Evolutionary conservation across 768 basidiomycete genomes (phyloP).

Genomic region (Psilocybe cyanescens): DNA sequence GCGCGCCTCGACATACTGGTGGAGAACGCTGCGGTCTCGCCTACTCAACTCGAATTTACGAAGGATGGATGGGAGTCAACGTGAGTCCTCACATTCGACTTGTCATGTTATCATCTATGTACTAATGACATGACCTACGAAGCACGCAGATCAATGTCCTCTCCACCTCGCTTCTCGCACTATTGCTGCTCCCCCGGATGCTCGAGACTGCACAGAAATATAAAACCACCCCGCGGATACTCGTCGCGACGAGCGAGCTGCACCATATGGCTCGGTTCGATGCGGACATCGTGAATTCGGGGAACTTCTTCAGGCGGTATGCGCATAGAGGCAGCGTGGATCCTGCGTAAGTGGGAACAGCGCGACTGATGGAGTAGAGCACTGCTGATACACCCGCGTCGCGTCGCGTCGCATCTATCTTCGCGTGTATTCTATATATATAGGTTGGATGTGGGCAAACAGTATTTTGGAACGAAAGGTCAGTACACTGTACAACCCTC

Average conservation of each 20-base stretch:
- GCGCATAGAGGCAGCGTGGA: conserved; percentile 34
- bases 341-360: conserved; percentile 17
- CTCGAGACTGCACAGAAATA: conserved; percentile 36
- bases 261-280: conserved; percentile 37
- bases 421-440: background rate
- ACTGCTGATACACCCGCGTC: too few relatives aligned
- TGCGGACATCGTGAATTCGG: conserved; percentile 24
- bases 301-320: conserved; percentile 34
- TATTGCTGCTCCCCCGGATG: conserved; percentile 48
- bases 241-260: conserved; percentile 47
- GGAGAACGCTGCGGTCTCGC: conserved; percentile 18
- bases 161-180: conserved; percentile 39
- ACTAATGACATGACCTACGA: too few relatives aligned
- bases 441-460: background rate
- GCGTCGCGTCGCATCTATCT: background rate
- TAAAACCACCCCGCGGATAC: conserved; percentile 36
- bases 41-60: conserved; percentile 21
- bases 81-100: conserved; percentile 25
- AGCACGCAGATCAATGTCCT: conserved; percentile 56
- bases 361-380: too few relatives aligned
- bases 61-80: conserved; percentile 42
- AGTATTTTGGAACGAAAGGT: conserved; percentile 10
- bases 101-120: too few relatives aligned
- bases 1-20: conserved; percentile 39
- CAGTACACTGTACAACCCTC: background rate